Evolutionary conservation across 2,329 filamentous ascomycete species (phyloP).

Genomic region (Nothophoma quercina): DNA sequence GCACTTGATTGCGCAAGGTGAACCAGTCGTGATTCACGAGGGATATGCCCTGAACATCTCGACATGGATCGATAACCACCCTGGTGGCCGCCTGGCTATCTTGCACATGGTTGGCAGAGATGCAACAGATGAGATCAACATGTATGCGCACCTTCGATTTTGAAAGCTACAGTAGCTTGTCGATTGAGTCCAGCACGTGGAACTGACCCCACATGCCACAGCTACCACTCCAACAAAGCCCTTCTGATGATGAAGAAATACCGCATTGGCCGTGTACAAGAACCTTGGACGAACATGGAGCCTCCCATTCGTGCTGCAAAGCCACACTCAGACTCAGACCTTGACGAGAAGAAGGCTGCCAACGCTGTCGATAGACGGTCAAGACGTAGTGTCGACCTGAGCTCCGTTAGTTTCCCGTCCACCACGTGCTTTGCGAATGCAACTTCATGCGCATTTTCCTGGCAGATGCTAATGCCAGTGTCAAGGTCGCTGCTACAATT

Average conservation of each 20-base stretch:
- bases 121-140: constrained; percentile 66
- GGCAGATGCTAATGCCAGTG: constrained; percentile 25
- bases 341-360: constrained; percentile 23
- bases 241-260: constrained; percentile 66
- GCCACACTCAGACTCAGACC: constrained; percentile 37
- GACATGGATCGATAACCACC: constrained; percentile 66
- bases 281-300: constrained; percentile 65
- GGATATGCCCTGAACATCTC: constrained; percentile 64
- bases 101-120: constrained; percentile 68
- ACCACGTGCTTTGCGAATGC: constrained; percentile 10
- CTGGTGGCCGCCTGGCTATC: constrained; percentile 66
- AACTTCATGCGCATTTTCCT: constrained; percentile 6
- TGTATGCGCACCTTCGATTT: constrained; percentile 50
- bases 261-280: constrained; percentile 64
- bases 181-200: constrained; percentile 11
- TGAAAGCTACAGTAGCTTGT: not conserved
- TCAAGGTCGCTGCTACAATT: constrained; percentile 36
- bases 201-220: constrained; percentile 45
- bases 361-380: constrained; percentile 15
- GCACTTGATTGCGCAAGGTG: constrained; percentile 62
- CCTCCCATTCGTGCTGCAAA: constrained; percentile 65
- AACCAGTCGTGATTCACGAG: constrained; percentile 64
- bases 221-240: constrained; percentile 65
- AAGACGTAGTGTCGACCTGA: constrained; percentile 37
- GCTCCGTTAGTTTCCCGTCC: constrained; percentile 33